Conservation (phyloP, 129 eudicot genomes). For the Pseudognaphalium luteoalbum region DNA sequence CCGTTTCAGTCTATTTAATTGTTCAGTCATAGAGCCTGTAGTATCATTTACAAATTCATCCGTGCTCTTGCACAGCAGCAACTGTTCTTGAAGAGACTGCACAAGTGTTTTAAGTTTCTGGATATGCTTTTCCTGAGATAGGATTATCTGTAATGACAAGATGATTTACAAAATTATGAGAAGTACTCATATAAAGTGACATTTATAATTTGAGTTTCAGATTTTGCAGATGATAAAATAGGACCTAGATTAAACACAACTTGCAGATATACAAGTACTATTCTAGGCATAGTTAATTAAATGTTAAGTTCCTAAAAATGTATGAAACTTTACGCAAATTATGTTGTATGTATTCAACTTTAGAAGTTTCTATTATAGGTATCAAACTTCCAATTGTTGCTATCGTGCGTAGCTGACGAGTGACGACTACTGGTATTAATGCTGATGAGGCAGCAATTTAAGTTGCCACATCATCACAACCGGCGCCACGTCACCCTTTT, state of each 20-base stretch:
- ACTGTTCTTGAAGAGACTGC: conserved; percentile 46
- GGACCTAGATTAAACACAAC: conserved; percentile 3
- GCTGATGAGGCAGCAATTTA: not conserved
- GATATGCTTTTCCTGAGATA: conserved; percentile 54
- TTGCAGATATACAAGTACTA: conserved; percentile 10
- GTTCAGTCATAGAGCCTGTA: conserved; percentile 31
- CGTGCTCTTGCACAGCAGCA: conserved; percentile 39
- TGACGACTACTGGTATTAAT: not conserved
- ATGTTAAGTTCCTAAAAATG: not conserved
- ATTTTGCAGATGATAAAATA: not conserved
- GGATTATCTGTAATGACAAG: conserved; percentile 44
- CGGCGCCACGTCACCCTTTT: not conserved
- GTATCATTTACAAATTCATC: conserved; percentile 34
- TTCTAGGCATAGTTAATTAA: conserved; percentile 2
- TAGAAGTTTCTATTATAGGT: too few species aligned
- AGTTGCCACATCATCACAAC: not conserved
- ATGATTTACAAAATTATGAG: not conserved
- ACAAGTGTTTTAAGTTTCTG: conserved; percentile 49
- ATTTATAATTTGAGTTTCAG: not conserved
- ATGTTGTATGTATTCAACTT: too few species aligned
- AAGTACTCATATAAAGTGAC: conserved; percentile 5
- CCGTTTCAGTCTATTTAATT: conserved; percentile 35
- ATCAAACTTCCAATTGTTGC: not conserved
- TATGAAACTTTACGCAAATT: not conserved
- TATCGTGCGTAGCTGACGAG: not conserved